These are phyloP conservation scores for Eutrema heterophyllum DNA, from an alignment of 345 rosid species.

Conservation along the genomic window DNA sequence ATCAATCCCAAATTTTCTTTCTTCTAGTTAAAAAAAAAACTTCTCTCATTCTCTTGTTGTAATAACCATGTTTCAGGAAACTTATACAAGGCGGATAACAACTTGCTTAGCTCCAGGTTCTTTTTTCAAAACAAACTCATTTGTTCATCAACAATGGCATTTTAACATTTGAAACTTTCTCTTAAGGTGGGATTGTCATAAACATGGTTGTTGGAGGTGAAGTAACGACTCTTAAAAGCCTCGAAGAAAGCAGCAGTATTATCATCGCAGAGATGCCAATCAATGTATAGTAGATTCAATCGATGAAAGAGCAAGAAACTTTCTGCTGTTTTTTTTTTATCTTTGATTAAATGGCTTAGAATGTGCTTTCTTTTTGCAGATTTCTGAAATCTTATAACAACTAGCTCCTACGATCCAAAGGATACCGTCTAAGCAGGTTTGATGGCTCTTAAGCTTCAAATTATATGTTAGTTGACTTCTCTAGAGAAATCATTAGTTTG, in stretches of 20 bases:
- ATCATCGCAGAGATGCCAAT: conserved; percentile 91
- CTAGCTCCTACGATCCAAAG: background rate
- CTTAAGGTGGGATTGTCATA: conserved; percentile 82
- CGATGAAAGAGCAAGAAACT: background rate
- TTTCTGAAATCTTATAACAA: conserved; percentile 74
- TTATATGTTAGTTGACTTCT: background rate
- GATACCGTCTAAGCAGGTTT: background rate
- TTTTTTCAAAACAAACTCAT: background rate
- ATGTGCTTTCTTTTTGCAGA: conserved; percentile 43
- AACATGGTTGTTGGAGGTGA: conserved; percentile 95
- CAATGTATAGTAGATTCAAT: conserved; percentile 36
- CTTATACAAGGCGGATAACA: conserved; percentile 63
- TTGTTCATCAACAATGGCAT: conserved; percentile 7
- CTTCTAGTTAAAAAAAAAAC: background rate
- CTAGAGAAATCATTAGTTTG: background rate
- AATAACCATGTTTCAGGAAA: conserved; percentile 53
- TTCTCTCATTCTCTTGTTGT: background rate
- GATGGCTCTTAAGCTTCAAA: background rate
- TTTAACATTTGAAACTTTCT: background rate
- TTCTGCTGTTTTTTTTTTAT: background rate
- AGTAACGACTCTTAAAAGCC: conserved; percentile 67
- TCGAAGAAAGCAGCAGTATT: conserved; percentile 69
- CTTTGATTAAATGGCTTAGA: background rate
- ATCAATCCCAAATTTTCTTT: background rate
- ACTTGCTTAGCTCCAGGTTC: conserved; percentile 86